phyloP scores from a whole-genome alignment of 2,329 filamentous ascomycete species.

The Cadophora sp. region DNA sequence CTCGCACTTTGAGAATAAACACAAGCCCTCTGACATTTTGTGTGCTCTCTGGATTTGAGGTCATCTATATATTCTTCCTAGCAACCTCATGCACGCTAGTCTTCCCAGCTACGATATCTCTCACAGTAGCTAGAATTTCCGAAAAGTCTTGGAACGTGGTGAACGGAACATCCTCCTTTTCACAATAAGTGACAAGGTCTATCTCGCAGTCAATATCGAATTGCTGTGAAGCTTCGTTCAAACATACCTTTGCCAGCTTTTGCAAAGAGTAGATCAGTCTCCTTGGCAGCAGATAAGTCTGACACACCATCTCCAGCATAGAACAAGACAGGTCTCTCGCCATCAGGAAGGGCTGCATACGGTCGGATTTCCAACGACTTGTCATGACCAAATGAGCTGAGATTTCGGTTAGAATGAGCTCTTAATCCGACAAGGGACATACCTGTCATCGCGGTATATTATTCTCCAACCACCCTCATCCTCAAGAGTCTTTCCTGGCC shows the following conservation, averaged over 20 bases:
- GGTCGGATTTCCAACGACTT: slow-evolving; percentile 90
- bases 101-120: slow-evolving; percentile 77
- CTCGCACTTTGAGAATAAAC: too few species aligned
- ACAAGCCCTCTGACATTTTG: too few species aligned
- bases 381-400: slow-evolving; percentile 80
- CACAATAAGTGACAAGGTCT: slow-evolving; percentile 89
- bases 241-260: slow-evolving; percentile 81
- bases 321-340: slow-evolving; percentile 79
- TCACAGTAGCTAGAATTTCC: slow-evolving; percentile 75
- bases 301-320: slow-evolving; percentile 96
- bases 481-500: slow-evolving; percentile 74
- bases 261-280: slow-evolving; percentile 92
- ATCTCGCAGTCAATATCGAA: not conserved
- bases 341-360: slow-evolving; percentile 74
- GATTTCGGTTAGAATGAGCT: not conserved
- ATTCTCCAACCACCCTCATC: slow-evolving; percentile 88
- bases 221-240: too few species aligned
- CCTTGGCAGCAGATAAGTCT: slow-evolving; percentile 86
- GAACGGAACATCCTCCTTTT: slow-evolving; percentile 82
- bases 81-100: slow-evolving; percentile 69
- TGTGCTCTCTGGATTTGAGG: too few species aligned
- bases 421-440: slow-evolving; percentile 33
- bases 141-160: slow-evolving; percentile 86
- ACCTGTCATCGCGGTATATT: slow-evolving; percentile 84
- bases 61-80: not conserved